Base-by-base conservation (phyloP, 1,139 yeast genomes). In the Suhomyces wounanorum region DNA sequence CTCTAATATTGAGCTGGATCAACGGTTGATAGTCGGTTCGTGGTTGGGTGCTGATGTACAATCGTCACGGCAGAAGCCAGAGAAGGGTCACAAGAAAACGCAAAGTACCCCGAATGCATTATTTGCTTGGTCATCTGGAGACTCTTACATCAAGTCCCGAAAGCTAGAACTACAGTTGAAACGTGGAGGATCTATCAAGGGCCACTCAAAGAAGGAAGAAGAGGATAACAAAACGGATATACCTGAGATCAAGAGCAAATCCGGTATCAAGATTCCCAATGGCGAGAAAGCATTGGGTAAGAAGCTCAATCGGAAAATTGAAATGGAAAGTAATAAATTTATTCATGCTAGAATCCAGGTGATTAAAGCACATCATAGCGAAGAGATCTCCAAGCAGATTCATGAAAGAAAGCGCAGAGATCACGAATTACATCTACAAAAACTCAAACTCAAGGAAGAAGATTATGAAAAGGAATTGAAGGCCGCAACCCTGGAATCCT, bases 61-160 rank as follows among this genome's bases (percentile, higher is more conserved):
- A n/a, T 51, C 49, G 7, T 13, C 48, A 25, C 26, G 42, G 33
- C 26, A 36, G 7, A 42, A 36, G 5, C 31, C 44, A 17, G 45
- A 18, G 10, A 38, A 45, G 35, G 47, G 44, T n/a, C 47, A 30
- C 38, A 48, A 40, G 39, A 49, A 41, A 33, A 13, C 53, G 13
- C 35, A 47, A 52, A 47, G 63, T 11, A 55, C 65, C 1, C 67
- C 72, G n/a, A 71, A 68, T 55, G 69, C 74, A 16, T 63, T 76
- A 43, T 77, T 77, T 52, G 66, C 70, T 45, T 77, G 81, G 81
- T 73, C 79, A 8, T 73, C 80, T 0, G 70, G 73, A 18, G 80
- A 76, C 49, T 65, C 71, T 9, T 73, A 74, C 52, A 67, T 75
- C 10, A 67, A 65, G 30, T 66, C 69, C 1, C 59, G 78, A 39